phyloP scores from a whole-genome alignment of 176 grass and related monocot genomes.

The Typha latifolia region DNA sequence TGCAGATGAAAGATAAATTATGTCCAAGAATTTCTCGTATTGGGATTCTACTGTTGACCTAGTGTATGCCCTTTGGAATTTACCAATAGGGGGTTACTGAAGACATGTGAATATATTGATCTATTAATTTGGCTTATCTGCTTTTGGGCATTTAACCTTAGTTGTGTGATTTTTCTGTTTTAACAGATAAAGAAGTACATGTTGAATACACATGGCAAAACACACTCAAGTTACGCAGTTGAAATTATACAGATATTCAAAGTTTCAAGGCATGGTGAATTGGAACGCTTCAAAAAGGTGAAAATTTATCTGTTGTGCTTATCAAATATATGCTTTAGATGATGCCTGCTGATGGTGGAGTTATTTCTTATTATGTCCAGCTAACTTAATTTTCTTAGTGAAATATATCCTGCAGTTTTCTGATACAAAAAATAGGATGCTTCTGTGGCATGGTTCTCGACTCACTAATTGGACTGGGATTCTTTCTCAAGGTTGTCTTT shows the following conservation, averaged over 20 bases:
- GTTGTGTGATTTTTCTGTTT: constrained; percentile 5
- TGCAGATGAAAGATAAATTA: background rate
- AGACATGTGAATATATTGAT: background rate
- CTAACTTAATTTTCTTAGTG: constrained; percentile 5
- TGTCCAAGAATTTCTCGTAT: too few relatives aligned
- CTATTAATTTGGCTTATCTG: background rate
- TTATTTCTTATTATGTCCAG: background rate
- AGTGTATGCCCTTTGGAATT: background rate
- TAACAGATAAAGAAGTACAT: constrained; percentile 80
- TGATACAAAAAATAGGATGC: constrained; percentile 70
- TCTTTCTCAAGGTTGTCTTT: constrained; percentile 70
- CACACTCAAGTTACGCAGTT: constrained; percentile 64
- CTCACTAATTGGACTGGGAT: constrained; percentile 93
- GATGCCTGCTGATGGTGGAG: background rate
- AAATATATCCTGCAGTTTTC: constrained; percentile 45
- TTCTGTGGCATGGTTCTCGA: constrained; percentile 96
- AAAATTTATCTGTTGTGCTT: constrained; percentile 5
- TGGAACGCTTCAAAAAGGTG: constrained; percentile 64
- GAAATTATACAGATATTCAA: constrained; percentile 86
- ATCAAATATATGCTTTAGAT: background rate
- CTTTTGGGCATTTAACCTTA: background rate
- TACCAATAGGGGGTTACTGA: background rate
- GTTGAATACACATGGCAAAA: constrained; percentile 73
- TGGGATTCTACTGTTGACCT: background rate
- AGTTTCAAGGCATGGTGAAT: constrained; percentile 67